Conservation (phyloP, 1,284 basidiomycete species). For the Austropuccinia psidii region DNA sequence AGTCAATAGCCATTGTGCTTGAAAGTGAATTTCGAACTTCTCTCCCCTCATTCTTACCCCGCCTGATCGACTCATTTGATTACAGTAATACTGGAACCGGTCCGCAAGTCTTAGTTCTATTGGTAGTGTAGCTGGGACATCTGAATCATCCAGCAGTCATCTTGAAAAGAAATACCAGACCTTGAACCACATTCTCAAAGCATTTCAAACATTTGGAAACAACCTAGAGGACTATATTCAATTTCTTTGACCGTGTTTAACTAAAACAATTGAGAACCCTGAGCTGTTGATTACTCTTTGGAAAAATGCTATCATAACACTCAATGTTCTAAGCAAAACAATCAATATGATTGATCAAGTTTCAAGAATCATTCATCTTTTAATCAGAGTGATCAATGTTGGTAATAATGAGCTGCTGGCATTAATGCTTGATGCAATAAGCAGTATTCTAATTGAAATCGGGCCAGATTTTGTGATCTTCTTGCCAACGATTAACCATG, state of each 20-base stretch:
- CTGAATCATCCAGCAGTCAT: slow-evolving; percentile 50
- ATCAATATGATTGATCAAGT: slow-evolving; percentile 99
- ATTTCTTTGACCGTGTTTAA: slow-evolving; percentile 88
- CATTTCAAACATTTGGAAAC: slow-evolving; percentile 87
- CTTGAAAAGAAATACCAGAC: slow-evolving; percentile 59
- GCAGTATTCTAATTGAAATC: slow-evolving; percentile 82
- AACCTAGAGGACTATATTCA: slow-evolving; percentile 98
- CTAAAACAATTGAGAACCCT: slow-evolving; percentile 77
- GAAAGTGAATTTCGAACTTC: slow-evolving; percentile 98
- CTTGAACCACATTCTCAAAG: slow-evolving; percentile 74
- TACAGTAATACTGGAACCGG: slow-evolving; percentile 37
- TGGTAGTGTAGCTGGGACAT: slow-evolving; percentile 57
- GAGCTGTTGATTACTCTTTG: slow-evolving; percentile 69
- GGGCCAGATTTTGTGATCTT: slow-evolving; percentile 97
- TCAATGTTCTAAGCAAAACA: slow-evolving; percentile 80
- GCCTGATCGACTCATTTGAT: slow-evolving; percentile 81
- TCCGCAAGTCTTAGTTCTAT: slow-evolving; percentile 6
- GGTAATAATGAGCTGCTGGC: slow-evolving; percentile 69
- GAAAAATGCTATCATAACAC: slow-evolving; percentile 81
- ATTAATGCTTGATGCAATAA: slow-evolving; percentile 87
- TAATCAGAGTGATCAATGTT: slow-evolving; percentile 77
- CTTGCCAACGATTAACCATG: slow-evolving; percentile 93
- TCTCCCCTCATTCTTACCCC: slow-evolving; percentile 81
- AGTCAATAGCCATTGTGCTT: slow-evolving; percentile 86
- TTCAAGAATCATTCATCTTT: slow-evolving; percentile 90